A percentile compares a stretch with the other conserved stretches of the same genome.
These are phyloP conservation scores for Colletotrichum tropicale DNA, from an alignment of 2,329 filamentous ascomycete species.

Conservation along the genomic window DNA sequence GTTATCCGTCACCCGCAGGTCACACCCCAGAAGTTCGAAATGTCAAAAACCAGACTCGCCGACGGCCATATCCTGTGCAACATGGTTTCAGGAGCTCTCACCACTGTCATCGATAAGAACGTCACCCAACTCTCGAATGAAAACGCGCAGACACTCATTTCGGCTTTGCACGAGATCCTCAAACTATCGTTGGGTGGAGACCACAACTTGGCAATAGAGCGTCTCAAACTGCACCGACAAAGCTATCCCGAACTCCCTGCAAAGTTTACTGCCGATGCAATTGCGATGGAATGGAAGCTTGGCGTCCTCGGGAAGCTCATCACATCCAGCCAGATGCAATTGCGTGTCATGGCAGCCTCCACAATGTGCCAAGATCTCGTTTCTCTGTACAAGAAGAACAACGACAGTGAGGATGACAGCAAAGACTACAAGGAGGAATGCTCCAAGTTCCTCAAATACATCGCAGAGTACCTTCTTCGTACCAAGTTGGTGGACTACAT, in stretches of 20 bases:
- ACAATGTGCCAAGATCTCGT: conserved; percentile 76
- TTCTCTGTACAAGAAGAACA: conserved; percentile 63
- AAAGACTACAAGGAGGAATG: conserved; percentile 7
- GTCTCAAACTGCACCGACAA: conserved; percentile 34
- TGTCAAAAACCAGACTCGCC: conserved; percentile 37
- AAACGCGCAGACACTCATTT: conserved; percentile 41
- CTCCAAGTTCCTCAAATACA: conserved; percentile 62
- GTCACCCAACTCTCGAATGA: conserved; percentile 56
- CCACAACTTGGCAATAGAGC: conserved; percentile 36
- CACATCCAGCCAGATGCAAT: conserved; percentile 85
- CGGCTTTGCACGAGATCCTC: conserved; percentile 48
- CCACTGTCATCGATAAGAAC: conserved; percentile 57
- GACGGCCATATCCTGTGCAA: conserved; percentile 49
- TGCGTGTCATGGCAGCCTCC: conserved; percentile 81
- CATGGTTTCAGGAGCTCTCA: conserved; percentile 45
- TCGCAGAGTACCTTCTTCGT: conserved; percentile 71
- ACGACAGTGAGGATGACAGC: conserved; percentile 47
- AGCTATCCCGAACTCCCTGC: conserved; percentile 41
- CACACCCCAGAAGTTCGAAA: conserved; percentile 20
- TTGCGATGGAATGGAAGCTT: conserved; percentile 73
- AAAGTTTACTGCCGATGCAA: conserved; percentile 49
- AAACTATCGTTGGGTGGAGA: conserved; percentile 42
- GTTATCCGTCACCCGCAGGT: conserved; percentile 13
- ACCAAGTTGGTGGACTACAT: conserved; percentile 85
- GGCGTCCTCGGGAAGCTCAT: conserved; percentile 73